Evolutionary conservation across 495 filamentous ascomycete genomes (phyloP), one percentile per base, ranked within the genome.

Genomic region (Parathielavia hyrcaniae): DNA sequence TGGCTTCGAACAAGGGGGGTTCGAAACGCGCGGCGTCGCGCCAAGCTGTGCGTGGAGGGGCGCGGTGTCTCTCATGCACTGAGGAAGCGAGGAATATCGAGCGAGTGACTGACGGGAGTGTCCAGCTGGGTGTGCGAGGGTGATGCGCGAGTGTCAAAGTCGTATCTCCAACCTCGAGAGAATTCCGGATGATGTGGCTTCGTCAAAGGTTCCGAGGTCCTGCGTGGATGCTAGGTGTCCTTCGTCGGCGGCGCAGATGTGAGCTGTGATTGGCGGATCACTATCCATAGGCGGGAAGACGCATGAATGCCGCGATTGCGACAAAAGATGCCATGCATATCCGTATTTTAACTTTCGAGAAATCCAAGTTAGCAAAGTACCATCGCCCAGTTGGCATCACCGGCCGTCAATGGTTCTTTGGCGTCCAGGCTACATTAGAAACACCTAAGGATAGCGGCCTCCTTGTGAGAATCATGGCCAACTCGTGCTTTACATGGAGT

Each of bases 21-120:
- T 39, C 12, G 50, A 26, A 43, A 50, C 36, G 62, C 59, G 62
- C 62, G 40, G 43, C 14, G 59, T 49, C 52, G 63, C 63, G 59
- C 59, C 20, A 38, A 43, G 58, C 55, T 40, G 30, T 48, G 38
- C 53, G 20, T 50, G n/a, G 26, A 26, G 10, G 14, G 32, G 14
- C 9, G 23, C 47, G n/a, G 30, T n/a, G 38, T 5, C 17, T 50
- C 40, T 61, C 58, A 61, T 64, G 41, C 58, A 60, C 19, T 20
- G 46, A 36, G 12, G 30, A 23, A 13, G 1, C 23, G n/a, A n/a
- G n/a, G 19, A 13, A 20, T 12, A 17, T 6, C 12, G 39, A 38
- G 11, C 9, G 20, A 44, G n/a, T 26, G 32, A 6, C 22, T 10
- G 39, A 32, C 17, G 5, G n/a, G 19, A 5, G 11, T 17, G 19